A percentile compares a stretch with the other conserved stretches of the same genome.
phyloP scores from a whole-genome alignment of 345 rosid genomes.

The Citrus cavaleriei region DNA sequence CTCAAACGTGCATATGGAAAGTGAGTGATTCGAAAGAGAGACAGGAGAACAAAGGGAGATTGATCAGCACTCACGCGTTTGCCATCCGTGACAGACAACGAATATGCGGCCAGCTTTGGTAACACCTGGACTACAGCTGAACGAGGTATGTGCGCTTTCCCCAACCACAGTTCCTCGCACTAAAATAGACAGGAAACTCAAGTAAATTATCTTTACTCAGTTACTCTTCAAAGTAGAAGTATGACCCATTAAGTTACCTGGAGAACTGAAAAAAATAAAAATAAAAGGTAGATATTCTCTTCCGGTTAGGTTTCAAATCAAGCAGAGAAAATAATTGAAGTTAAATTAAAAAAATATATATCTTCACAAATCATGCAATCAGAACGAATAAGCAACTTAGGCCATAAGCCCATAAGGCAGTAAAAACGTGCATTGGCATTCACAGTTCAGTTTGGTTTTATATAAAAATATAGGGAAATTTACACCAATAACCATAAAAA shows the following conservation, averaged over 20 bases:
- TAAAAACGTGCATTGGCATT: not conserved
- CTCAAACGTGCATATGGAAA: not conserved
- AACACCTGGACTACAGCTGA: conserved; percentile 41
- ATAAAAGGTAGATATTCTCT: no score
- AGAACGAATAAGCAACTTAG: not conserved
- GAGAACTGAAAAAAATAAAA: no score
- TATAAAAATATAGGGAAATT: no score
- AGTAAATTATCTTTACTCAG: not conserved
- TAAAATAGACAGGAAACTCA: no score
- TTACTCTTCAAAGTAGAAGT: not conserved
- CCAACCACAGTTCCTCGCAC: no score
- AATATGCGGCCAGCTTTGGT: conserved; percentile 52
- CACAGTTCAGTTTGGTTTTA: not conserved
- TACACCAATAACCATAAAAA: no score
- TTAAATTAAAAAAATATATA: no score
- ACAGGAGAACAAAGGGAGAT: not conserved
- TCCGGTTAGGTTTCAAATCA: no score
- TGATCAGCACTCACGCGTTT: conserved; percentile 37
- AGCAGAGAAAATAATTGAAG: no score
- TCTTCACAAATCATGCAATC: not conserved
- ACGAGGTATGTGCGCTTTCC: conserved; percentile 29
- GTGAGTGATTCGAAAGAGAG: not conserved
- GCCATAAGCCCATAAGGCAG: not conserved
- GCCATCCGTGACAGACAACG: conserved; percentile 49
- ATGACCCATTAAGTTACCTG: no score